Conservation (phyloP, 768 basidiomycete species). For the Tylopilus rubrobrunneus region DNA sequence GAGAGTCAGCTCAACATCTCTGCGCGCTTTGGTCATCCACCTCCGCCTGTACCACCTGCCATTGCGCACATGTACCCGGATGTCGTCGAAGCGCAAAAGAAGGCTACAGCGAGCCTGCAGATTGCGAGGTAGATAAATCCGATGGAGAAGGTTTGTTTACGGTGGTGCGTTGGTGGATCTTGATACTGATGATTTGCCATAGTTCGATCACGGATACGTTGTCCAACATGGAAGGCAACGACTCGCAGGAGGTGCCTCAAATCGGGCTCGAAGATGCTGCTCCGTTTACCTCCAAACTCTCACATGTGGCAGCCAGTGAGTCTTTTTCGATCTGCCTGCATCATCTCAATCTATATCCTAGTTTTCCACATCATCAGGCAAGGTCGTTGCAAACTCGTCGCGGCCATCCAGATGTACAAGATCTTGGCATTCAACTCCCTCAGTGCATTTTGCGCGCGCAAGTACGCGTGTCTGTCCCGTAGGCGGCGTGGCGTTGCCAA, state of each 20-base stretch:
- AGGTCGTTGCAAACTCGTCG: constrained; percentile 97
- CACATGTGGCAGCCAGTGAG: constrained; percentile 95
- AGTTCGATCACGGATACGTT: constrained; percentile 88
- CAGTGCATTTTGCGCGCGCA: constrained; percentile 96
- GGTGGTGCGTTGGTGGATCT: background rate
- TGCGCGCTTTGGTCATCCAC: constrained; percentile 85
- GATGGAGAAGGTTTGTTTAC: constrained; percentile 73
- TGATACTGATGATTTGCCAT: constrained; percentile 16
- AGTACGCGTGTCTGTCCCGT: constrained; percentile 42
- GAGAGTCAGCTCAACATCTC: constrained; percentile 93
- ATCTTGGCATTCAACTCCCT: constrained; percentile 96
- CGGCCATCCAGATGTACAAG: constrained; percentile 99
- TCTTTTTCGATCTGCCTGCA: constrained; percentile 7
- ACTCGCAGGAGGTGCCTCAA: constrained; percentile 76
- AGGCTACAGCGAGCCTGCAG: constrained; percentile 62
- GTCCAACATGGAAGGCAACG: constrained; percentile 91
- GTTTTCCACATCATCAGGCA: constrained; percentile 98
- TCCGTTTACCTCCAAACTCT: constrained; percentile 96
- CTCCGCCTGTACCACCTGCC: constrained; percentile 87
- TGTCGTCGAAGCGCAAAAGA: constrained; percentile 84
- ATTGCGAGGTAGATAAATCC: constrained; percentile 77
- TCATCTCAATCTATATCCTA: constrained; percentile 27
- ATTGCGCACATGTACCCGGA: constrained; percentile 88
- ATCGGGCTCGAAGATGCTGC: constrained; percentile 99
- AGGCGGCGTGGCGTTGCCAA: background rate